Base-by-base conservation (phyloP, 179 eudicot genomes). In the Silene noctiflora region DNA sequence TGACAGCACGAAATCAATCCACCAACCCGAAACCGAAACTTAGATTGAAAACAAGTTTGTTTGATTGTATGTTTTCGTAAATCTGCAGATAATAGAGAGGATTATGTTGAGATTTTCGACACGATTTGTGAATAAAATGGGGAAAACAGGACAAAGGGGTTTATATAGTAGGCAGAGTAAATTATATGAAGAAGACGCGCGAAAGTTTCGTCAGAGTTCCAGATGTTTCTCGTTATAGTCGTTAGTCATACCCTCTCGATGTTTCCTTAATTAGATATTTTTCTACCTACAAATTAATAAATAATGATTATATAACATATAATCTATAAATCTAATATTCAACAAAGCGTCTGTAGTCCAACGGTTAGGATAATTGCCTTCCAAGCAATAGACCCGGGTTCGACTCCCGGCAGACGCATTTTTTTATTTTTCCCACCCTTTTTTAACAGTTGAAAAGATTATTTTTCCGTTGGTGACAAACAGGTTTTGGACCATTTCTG, bases 1-100 rank as follows among this genome's bases (percentile, higher is more conserved):
- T 74, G 69, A 68, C 87, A 20, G 69, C 20, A 20, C 83, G 12
- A 78, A 77, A 73, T 80, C 84, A 12, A 24, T 74, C 87, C 86
- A 48, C 87, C 65, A 82, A 83, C 78, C 87, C 85, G 55, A 27
- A 60, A 46, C 4, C 1, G 1, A 19, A 73, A 72, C 46, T 3
- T 46, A 71, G 19, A 13, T 16, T 39, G 8, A 2, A n/a, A 6
- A 29, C 60, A 12, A 22, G 35, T 67, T 71, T 17, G 20, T 48
- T 53, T 53, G 27, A 71, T 64, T 11, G 19, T 77, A 24, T 3
- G 4, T 14, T 14, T 72, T 17, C 22, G 72, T 74, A 24, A 67
- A 25, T 67, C 33, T 44, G 17, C 16, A 27, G 11, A 11, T 12
- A 13, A 0, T 62, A n/a, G n/a, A 25, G 27, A 3, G 61, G 17